A percentile compares a stretch with the other conserved stretches of the same genome.
Conservation (phyloP, 371 early-diverging fungal genomes). For the Zancudomyces culisetae region DNA sequence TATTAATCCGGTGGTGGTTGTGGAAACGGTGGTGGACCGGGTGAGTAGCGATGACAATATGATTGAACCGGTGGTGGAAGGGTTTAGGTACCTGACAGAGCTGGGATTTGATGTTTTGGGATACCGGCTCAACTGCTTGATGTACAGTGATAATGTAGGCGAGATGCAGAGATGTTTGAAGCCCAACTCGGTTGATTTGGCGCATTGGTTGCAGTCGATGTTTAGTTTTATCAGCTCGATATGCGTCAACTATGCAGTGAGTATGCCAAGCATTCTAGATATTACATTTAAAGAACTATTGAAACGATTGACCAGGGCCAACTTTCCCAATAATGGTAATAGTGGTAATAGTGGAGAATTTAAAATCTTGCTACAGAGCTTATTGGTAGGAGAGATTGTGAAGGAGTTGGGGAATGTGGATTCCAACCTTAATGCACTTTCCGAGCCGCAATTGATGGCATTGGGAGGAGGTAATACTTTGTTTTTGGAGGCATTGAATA, state of each 20-base stretch:
- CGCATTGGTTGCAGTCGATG: conserved; percentile 36
- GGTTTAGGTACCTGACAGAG: conserved; percentile 58
- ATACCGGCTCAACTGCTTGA: conserved; percentile 46
- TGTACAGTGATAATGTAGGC: conserved; percentile 29
- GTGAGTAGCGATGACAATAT: conserved; percentile 71
- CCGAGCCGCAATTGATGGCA: background rate
- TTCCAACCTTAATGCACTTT: background rate
- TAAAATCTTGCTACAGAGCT: too few relatives aligned
- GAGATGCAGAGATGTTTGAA: conserved; percentile 35
- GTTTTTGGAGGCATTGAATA: background rate
- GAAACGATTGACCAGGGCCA: too few relatives aligned
- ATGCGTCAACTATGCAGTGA: too few relatives aligned
- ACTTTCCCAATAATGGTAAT: too few relatives aligned
- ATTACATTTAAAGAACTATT: too few relatives aligned
- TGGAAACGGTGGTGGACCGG: conserved; percentile 51
- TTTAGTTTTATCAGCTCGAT: conserved; percentile 30
- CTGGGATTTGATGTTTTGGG: conserved; percentile 71
- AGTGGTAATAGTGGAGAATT: too few relatives aligned
- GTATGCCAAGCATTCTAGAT: too few relatives aligned
- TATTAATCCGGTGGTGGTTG: conserved; percentile 61
- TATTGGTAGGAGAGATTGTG: background rate
- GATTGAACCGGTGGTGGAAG: conserved; percentile 66
- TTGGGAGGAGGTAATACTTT: background rate
- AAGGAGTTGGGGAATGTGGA: background rate
- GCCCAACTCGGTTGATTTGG: conserved; percentile 33